These are phyloP conservation scores for Ceratocystis alfenasii DNA, from an alignment of 2,329 filamentous ascomycete species.

Conservation along the genomic window DNA sequence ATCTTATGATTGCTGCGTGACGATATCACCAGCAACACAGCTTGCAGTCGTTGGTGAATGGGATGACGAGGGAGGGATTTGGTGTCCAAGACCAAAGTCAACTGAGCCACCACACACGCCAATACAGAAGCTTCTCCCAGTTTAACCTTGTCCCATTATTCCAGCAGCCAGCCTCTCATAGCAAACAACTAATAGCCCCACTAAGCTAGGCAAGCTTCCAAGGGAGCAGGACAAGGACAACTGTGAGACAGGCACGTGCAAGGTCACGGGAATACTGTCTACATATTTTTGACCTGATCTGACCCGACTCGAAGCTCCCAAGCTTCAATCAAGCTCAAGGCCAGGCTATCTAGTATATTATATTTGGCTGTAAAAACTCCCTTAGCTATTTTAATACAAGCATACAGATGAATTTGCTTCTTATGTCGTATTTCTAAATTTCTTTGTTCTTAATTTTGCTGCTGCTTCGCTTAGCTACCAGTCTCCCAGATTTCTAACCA, in stretches of 20 bases:
- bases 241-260: conserved; percentile 8
- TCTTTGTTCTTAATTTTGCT: too few relatives aligned
- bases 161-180: conserved; percentile 15
- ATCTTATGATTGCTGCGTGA: background rate
- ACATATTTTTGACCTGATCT: conserved; percentile 7
- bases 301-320: too few relatives aligned
- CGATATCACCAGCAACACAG: background rate
- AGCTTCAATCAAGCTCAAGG: too few relatives aligned
- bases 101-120: conserved; percentile 14
- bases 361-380: too few relatives aligned
- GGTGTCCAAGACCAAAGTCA: conserved; percentile 1
- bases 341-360: too few relatives aligned
- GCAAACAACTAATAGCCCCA: conserved; percentile 19
- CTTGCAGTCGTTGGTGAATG: conserved; percentile 14
- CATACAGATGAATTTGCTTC: too few relatives aligned
- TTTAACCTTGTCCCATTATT: conserved; percentile 7
- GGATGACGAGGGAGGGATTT: conserved; percentile 21
- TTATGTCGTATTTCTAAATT: too few relatives aligned
- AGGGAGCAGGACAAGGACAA: background rate
- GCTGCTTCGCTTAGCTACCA: too few relatives aligned
- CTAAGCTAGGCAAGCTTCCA: conserved; percentile 16
- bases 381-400: too few relatives aligned
- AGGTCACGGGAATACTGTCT: conserved; percentile 12
- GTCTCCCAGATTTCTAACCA: too few relatives aligned
- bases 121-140: conserved; percentile 9